A percentile compares a stretch with the other conserved stretches of the same genome.
These are phyloP conservation scores for Fusarium sp. DNA, from an alignment of 2,329 filamentous ascomycete species.

Conservation along the genomic window DNA sequence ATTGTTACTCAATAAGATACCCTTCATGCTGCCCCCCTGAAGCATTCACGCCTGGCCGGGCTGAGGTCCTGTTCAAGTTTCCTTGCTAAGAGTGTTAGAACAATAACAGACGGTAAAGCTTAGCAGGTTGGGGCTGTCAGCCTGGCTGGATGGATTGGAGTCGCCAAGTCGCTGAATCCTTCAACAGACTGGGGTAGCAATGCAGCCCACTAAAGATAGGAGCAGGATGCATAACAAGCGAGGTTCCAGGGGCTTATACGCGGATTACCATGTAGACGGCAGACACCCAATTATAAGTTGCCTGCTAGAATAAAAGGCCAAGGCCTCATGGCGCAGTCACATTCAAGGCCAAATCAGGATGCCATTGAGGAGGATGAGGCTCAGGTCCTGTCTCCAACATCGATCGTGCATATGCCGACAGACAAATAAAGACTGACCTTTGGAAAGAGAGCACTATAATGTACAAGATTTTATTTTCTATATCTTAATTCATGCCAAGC, in stretches of 20 bases:
- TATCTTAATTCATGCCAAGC: background rate
- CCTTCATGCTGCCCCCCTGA: background rate
- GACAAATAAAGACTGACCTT: background rate
- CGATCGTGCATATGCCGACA: background rate
- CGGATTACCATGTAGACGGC: background rate
- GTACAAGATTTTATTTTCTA: background rate
- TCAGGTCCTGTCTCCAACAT: background rate
- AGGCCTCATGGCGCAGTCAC: slow-evolving; percentile 4
- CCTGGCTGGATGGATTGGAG: slow-evolving; percentile 1
- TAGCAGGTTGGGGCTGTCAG: background rate
- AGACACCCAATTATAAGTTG: background rate
- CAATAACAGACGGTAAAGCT: background rate
- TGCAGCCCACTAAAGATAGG: slow-evolving; percentile 3
- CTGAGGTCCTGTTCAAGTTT: background rate
- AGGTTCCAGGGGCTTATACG: slow-evolving; percentile 8
- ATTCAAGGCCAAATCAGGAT: background rate
- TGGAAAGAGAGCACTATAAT: background rate
- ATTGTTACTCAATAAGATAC: background rate
- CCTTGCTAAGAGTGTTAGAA: background rate
- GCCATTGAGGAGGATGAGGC: background rate
- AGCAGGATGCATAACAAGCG: background rate
- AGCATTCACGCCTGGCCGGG: background rate
- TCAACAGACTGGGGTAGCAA: background rate
- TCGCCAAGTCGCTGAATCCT: background rate
- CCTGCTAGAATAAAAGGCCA: background rate